A percentile compares a stretch with the other conserved stretches of the same genome.
These are phyloP conservation scores for Phylloporus sp. DNA, from an alignment of 768 basidiomycete genomes.

Conservation along the genomic window DNA sequence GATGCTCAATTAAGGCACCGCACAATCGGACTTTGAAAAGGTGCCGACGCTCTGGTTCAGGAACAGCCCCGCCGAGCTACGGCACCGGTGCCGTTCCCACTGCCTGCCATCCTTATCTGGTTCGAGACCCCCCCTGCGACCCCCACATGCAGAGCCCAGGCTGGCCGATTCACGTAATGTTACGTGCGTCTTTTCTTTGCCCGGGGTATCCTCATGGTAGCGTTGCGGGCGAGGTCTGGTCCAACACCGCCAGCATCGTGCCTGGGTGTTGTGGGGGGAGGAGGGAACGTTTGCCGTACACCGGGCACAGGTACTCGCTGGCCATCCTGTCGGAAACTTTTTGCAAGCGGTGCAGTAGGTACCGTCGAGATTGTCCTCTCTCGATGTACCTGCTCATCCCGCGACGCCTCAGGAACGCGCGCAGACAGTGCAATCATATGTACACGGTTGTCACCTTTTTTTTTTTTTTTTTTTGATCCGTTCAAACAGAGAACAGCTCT, in stretches of 20 bases:
- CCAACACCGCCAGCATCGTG: not conserved
- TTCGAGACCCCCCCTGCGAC: slow-evolving; percentile 21
- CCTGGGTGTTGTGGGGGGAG: not conserved
- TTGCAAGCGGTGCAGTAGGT: not conserved
- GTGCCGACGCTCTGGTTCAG: slow-evolving; percentile 26
- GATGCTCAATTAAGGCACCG: slow-evolving; percentile 36
- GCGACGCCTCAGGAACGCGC: not conserved
- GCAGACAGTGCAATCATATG: not conserved
- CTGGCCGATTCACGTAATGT: not conserved
- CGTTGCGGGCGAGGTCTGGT: too few relatives aligned
- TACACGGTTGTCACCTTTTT: not conserved
- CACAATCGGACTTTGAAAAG: slow-evolving; percentile 31
- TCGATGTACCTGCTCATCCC: not conserved
- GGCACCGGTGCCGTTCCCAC: slow-evolving; percentile 31
- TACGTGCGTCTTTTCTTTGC: too few relatives aligned
- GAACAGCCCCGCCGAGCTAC: slow-evolving; percentile 34
- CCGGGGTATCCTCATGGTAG: too few relatives aligned
- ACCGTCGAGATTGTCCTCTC: not conserved
- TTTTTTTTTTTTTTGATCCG: not conserved
- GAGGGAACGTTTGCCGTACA: too few relatives aligned
- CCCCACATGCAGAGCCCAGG: slow-evolving; percentile 12
- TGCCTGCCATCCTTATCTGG: slow-evolving; percentile 17
- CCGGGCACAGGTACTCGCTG: not conserved
- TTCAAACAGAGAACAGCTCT: not conserved
- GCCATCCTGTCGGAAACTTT: slow-evolving; percentile 1